Evolutionary conservation across 225 moss, liverwort and hornwort genomes (phyloP), one percentile per base, ranked within the genome.

Genomic region (Anthoceros angustus): DNA sequence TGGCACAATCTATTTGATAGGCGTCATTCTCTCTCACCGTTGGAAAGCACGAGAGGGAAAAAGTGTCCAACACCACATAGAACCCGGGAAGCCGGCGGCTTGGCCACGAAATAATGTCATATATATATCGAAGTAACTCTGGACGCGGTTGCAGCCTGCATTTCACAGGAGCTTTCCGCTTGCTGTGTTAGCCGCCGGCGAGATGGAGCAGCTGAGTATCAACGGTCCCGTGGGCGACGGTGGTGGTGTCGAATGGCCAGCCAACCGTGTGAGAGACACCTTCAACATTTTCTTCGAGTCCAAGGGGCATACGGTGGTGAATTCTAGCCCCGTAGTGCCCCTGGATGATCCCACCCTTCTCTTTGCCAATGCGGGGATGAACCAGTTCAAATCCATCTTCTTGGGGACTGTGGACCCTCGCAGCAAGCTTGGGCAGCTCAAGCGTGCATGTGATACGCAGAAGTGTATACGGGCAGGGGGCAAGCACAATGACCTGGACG

Each of bases 381-480:
- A 84, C 71, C 84, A 84, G 78, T 84, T 84, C 32, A 84, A 84
- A 67, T 75, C 84, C 0, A 81, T 84, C 8, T 84, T 84, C 25
- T 67, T 84, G 15, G 84, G 84, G 9, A 64, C 72, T 0, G 84
- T 81, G 74, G 84, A 84, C 55, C 84, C 84, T 0, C 72, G 81
- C 26, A 78, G 81, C 5, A 61, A 78, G 41, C 74, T 77, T 76
- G 84, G 81, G n/a, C 75, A 74, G 74, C 67, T 84, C 25, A 81
- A 78, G 72, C 72, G 84, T 61, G 84, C 84, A 10, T 78, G 78
- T 66, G 78, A 84, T 72, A 78, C 84, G 32, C 84, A 84, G 66
- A 84, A 84, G 70, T 84, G 84, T 32, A 84, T 84, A 26, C 84
- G 84, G 43, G 84, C 84, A 0, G 84, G 84, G 4, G 84, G 84